phyloP scores from a whole-genome alignment of 2,329 filamentous ascomycete genomes.

The Fusarium sororula region DNA sequence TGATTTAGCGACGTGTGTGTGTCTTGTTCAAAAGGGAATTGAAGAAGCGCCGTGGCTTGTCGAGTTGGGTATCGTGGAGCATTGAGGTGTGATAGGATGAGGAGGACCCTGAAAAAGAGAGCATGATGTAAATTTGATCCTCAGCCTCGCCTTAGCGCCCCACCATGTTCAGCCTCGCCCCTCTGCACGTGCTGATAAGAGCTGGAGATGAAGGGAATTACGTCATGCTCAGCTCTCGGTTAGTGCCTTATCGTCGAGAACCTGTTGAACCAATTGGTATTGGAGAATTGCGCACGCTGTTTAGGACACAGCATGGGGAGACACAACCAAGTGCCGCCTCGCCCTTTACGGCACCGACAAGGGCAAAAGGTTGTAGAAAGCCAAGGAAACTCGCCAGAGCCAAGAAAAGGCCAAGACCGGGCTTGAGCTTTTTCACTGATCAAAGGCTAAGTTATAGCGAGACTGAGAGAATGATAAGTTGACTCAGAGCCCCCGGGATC shows the following conservation, averaged over 20 bases:
- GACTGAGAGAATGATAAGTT: conserved; percentile 6
- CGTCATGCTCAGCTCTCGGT: conserved; percentile 24
- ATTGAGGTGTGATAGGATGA: neutral
- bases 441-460: neutral
- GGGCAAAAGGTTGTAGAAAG: neutral
- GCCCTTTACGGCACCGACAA: conserved; percentile 3
- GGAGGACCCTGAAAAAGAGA: conserved; percentile 14
- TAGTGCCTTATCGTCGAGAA: neutral
- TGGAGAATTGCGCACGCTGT: conserved; percentile 26
- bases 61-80: neutral
- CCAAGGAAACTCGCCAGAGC: conserved; percentile 14
- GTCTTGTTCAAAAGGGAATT: neutral
- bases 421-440: neutral
- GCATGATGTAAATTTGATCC: conserved; percentile 5
- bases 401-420: conserved; percentile 16
- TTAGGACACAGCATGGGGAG: neutral
- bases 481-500: neutral
- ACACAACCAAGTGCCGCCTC: neutral
- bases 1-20: neutral
- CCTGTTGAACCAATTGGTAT: conserved; percentile 34
- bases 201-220: neutral
- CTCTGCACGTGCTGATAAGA: conserved; percentile 33
- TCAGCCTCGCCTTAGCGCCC: conserved; percentile 28
- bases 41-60: neutral
- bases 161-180: conserved; percentile 2